phyloP scores from a whole-genome alignment of 352 stramenopile species.

The Phytopythium cucurbitacearum region DNA sequence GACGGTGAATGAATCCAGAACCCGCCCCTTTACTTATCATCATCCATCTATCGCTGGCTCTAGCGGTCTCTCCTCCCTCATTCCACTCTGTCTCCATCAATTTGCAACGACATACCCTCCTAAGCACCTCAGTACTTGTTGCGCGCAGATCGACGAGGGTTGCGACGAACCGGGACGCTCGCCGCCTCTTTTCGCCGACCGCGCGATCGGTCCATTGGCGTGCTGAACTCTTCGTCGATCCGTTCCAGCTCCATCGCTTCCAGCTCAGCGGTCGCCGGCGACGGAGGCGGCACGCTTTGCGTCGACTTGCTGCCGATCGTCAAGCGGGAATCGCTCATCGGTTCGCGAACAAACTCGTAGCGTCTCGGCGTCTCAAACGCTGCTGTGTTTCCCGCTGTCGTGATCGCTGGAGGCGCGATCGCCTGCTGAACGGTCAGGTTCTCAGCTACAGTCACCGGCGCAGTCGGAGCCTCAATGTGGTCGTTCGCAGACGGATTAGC shows the following conservation, averaged over 20 bases:
- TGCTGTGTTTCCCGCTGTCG: conserved; percentile 20
- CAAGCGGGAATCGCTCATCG: conserved; percentile 57
- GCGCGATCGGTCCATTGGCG: conserved; percentile 45
- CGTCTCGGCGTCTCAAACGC: conserved; percentile 59
- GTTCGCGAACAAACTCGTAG: conserved; percentile 75
- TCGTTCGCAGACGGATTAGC: conserved; percentile 17
- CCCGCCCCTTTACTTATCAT: background rate
- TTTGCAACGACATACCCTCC: too few species aligned
- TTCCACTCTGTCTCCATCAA: too few species aligned
- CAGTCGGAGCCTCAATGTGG: conserved; percentile 12
- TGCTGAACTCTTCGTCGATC: conserved; percentile 84
- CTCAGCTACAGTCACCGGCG: conserved; percentile 8
- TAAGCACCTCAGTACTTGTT: conserved; percentile 41
- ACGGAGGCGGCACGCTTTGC: conserved; percentile 23
- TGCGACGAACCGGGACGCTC: conserved; percentile 62
- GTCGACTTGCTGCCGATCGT: conserved; percentile 15
- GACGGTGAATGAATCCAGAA: background rate
- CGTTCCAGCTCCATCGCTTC: conserved; percentile 73
- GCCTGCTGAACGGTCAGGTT: conserved; percentile 24
- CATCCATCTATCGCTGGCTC: too few species aligned
- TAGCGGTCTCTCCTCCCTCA: too few species aligned
- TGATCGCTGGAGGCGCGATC: conserved; percentile 26
- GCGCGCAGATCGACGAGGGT: conserved; percentile 61
- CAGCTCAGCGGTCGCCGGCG: conserved; percentile 56
- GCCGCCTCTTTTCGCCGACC: conserved; percentile 53